Evolutionary conservation across 306 rosid species (phyloP), one percentile per base, ranked within the genome.

Genomic region (Pyrus betulifolia): DNA sequence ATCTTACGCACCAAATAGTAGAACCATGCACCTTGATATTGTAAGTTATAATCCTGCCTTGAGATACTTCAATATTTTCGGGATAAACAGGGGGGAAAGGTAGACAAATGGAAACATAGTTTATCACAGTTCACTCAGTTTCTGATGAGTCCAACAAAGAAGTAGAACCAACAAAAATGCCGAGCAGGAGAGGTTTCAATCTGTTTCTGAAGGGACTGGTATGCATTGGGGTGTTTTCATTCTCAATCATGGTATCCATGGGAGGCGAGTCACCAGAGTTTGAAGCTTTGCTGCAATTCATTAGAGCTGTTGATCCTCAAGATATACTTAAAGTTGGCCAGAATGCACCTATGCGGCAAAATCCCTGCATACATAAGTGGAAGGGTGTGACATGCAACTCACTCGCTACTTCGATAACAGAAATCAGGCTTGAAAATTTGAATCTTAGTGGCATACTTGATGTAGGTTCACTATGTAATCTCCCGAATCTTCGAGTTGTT

Each of bases 391-490:
- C 31, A 35, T 86, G 84, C 78, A 80, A 74, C 52, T 46, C 35
- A 4, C 54, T 45, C 63, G 64, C 23, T 46, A 65, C 77, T 12
- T 58, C 71, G 65, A 57, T 83, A 51, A 75, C 74, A 18, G 85
- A 81, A 75, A 81, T 86, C 72, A 74, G 75, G 80, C 87, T 86
- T 61, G 78, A 86, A 42, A 72, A 78, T 40, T 59, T 62, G 60
- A 76, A 83, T 44, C 85, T 86, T 45, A 27, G 79, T 68, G 85
- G 89, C 35, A 69, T 42, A 28, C 62, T 86, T 71, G 83, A 83
- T 86, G 79, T 76, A 30, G 82, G 72, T 75, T 65, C 82, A 65
- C 74, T 86, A 21, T 86, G 87, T 83, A 83, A 75, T 69, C 85
- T 81, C 49, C 49, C 71, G 25, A 71, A 76, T 78, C 79, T 83